Evolutionary conservation across 2,329 filamentous ascomycete species (phyloP).

Genomic region (Botryosphaeria dothidea): DNA sequence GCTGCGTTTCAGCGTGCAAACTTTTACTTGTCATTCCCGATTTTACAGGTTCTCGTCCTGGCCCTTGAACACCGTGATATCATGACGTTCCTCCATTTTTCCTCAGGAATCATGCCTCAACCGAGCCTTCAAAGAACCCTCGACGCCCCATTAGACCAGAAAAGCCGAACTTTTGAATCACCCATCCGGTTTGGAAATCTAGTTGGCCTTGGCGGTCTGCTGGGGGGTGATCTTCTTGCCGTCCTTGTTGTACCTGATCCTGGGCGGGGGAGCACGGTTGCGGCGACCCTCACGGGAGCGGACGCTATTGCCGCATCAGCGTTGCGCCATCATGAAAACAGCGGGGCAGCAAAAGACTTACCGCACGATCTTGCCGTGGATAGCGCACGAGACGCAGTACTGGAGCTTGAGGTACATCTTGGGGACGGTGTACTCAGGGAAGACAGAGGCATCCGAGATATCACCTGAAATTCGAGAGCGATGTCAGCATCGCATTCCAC

Average conservation of each 20-base stretch:
- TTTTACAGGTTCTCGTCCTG: slow-evolving; percentile 16
- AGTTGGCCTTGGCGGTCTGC: slow-evolving; percentile 65
- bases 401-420: slow-evolving; percentile 99
- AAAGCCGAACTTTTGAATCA: neutral
- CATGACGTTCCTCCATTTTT: slow-evolving; percentile 19
- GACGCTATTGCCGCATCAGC: slow-evolving; percentile 63
- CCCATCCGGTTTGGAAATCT: neutral
- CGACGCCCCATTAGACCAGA: slow-evolving; percentile 1
- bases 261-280: slow-evolving; percentile 97
- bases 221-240: slow-evolving; percentile 98
- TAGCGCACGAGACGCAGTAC: slow-evolving; percentile 99
- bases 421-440: slow-evolving; percentile 98
- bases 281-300: slow-evolving; percentile 94
- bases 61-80: slow-evolving; percentile 20
- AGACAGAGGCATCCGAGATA: slow-evolving; percentile 99
- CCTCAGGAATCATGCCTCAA: slow-evolving; percentile 4
- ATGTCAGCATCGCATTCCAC: slow-evolving; percentile 23
- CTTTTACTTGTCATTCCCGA: slow-evolving; percentile 8
- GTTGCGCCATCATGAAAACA: neutral
- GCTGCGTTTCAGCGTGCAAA: neutral
- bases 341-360: slow-evolving; percentile 60
- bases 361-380: slow-evolving; percentile 99
- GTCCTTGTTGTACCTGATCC: slow-evolving; percentile 99
- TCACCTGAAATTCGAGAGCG: slow-evolving; percentile 67
- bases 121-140: slow-evolving; percentile 15